phyloP scores from a whole-genome alignment of 1,284 basidiomycete genomes.

The Takashimella tepidaria region DNA sequence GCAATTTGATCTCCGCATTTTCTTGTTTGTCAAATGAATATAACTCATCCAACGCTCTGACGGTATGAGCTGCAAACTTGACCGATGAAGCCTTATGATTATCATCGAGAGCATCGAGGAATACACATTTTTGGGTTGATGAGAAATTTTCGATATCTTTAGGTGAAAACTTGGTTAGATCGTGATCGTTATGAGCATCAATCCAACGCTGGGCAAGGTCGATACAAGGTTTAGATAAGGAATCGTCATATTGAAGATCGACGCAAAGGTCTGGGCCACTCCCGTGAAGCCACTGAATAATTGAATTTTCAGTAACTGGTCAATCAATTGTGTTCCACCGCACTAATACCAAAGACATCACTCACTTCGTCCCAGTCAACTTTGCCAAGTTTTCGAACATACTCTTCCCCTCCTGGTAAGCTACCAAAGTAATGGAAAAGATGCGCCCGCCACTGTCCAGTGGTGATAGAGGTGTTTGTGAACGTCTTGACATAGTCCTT shows the following conservation, averaged over 20 bases:
- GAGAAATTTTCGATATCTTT: conserved; percentile 40
- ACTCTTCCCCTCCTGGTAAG: conserved; percentile 56
- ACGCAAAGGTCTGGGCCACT: conserved; percentile 73
- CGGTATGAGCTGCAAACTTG: conserved; percentile 31
- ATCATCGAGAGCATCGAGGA: conserved; percentile 50
- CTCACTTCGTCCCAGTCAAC: conserved; percentile 70
- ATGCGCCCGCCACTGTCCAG: conserved; percentile 80
- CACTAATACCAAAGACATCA: too few relatives aligned
- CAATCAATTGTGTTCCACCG: neutral
- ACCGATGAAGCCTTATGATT: conserved; percentile 23
- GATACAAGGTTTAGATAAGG: conserved; percentile 60
- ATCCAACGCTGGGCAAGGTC: conserved; percentile 74
- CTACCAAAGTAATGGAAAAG: conserved; percentile 68
- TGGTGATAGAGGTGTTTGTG: conserved; percentile 72
- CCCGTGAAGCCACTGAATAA: conserved; percentile 69
- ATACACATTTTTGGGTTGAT: conserved; percentile 46
- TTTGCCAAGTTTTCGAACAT: conserved; percentile 63
- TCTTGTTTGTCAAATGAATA: conserved; percentile 47
- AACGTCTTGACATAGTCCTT: conserved; percentile 51
- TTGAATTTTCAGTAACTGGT: conserved; percentile 6
- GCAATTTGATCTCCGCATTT: conserved; percentile 51
- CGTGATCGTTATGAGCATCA: conserved; percentile 54
- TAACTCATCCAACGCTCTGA: conserved; percentile 45
- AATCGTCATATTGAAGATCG: conserved; percentile 74
- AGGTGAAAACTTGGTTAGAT: conserved; percentile 42